These are phyloP conservation scores for Juncus effusus DNA, from an alignment of 176 grass and related monocot species.

Conservation along the genomic window DNA sequence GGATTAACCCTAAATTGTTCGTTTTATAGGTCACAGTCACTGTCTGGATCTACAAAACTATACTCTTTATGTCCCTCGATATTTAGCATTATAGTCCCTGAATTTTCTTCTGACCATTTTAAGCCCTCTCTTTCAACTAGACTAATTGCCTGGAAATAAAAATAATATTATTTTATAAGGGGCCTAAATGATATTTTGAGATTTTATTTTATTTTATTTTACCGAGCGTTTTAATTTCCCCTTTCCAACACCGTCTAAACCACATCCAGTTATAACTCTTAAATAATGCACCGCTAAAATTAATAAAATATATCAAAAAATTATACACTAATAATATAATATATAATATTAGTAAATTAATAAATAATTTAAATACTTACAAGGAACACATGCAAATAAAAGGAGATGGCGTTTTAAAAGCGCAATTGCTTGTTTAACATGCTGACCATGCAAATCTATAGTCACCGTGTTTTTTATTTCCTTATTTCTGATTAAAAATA, in stretches of 20 bases:
- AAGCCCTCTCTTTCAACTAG: conserved; percentile 61
- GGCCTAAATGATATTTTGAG: not conserved
- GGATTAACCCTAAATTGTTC: not conserved
- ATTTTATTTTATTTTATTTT: conserved; percentile 26
- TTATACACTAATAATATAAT: not conserved
- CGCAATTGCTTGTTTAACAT: conserved; percentile 77
- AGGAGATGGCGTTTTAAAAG: conserved; percentile 84
- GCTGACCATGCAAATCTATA: conserved; percentile 90
- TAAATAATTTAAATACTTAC: conserved; percentile 39
- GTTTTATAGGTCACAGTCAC: conserved; percentile 32
- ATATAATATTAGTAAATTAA: not conserved
- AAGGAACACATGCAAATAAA: conserved; percentile 64
- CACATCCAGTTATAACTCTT: conserved; percentile 90
- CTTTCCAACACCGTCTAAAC: conserved; percentile 66
- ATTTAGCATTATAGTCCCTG: conserved; percentile 52
- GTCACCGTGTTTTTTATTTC: conserved; percentile 82
- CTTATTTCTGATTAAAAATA: conserved; percentile 56
- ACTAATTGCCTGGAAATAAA: conserved; percentile 47
- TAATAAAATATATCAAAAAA: not conserved
- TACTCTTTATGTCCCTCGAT: conserved; percentile 66
- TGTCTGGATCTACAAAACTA: conserved; percentile 46
- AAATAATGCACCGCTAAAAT: conserved; percentile 54
- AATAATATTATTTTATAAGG: conserved; percentile 9
- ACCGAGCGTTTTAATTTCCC: conserved; percentile 82
- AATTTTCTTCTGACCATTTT: conserved; percentile 70